Base-by-base conservation (phyloP, 352 stramenopile species). In the Globisporangium ultimum region DNA sequence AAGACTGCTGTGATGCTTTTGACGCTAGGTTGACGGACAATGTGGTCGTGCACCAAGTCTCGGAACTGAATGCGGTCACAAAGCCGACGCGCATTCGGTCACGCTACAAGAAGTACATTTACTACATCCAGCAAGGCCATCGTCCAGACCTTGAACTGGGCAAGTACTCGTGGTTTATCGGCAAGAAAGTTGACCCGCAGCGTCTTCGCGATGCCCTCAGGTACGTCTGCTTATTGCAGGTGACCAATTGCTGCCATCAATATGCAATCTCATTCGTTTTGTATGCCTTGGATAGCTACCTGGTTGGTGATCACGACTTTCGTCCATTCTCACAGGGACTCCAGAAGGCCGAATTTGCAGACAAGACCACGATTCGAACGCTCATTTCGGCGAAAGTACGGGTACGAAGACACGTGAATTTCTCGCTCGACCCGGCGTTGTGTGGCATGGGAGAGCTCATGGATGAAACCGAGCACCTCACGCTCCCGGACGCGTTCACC, bases 21-120 rank as follows among this genome's bases (percentile, higher is more conserved):
- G 48, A 36, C 38, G 61, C 34, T 43, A 84, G 72, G 41, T 53
- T 91, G 11, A 73, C 63, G 8, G 70, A 70, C 8, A 64, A 62
- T 11, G 72, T 95, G 18, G 67, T 80, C 11, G 68, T 91, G 6
- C 74, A 88, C 13, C 58, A 55, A 0, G 71, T 93, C 14, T 74
- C 55, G 2, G 46, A 49, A 1, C 52, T 88, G 53, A 47, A 61
- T 18, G 60, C 64, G 2, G 63, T 61, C 9, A 68, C 61, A n/a
- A 53, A 67, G 32, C 76, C 74, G 3, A 73, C 73, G 34, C 82
- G 84, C 22, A 90, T 91, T 60, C 84, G 84, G 7, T 93, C 86
- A 40, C 76, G 75, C 20, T 89, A 84, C 75, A 95, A 95, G 60
- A 91, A 93, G 70, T 95, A 95, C 64, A 72, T 95, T 43, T 95